phyloP scores from a whole-genome alignment of 192 early-diverging fungal genomes.

The Coemansia guatemalensis region DNA sequence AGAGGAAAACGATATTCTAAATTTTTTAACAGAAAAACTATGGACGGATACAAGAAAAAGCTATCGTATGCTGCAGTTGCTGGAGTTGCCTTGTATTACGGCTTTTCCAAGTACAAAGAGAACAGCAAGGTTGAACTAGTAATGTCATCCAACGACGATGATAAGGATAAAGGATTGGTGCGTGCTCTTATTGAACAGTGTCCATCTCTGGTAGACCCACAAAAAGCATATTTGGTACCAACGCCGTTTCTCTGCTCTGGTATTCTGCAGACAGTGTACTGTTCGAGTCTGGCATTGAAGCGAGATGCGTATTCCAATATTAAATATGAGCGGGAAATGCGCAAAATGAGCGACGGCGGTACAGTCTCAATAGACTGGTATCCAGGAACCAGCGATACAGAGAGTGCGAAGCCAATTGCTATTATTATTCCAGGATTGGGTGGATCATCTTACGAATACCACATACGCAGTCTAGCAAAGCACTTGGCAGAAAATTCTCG shows the following conservation, averaged over 20 bases:
- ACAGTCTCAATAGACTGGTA: slow-evolving; percentile 86
- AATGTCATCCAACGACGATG: not conserved
- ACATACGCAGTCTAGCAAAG: slow-evolving; percentile 72
- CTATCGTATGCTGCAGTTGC: slow-evolving; percentile 1
- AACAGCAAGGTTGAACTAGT: slow-evolving; percentile 12
- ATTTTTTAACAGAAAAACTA: too few species aligned
- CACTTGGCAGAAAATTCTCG: slow-evolving; percentile 39
- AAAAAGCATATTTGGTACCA: slow-evolving; percentile 58
- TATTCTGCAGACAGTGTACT: slow-evolving; percentile 71
- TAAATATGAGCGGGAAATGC: slow-evolving; percentile 45
- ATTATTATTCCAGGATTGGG: slow-evolving; percentile 86
- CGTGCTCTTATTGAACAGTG: slow-evolving; percentile 35
- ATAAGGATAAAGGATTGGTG: not conserved
- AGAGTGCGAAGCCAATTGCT: slow-evolving; percentile 56
- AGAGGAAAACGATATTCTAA: too few species aligned
- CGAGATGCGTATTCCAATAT: slow-evolving; percentile 24
- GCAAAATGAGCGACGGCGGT: slow-evolving; percentile 75
- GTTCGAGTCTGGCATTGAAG: slow-evolving; percentile 34
- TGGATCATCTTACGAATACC: slow-evolving; percentile 90
- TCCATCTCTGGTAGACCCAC: slow-evolving; percentile 52
- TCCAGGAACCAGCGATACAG: slow-evolving; percentile 53
- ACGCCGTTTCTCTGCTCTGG: slow-evolving; percentile 74
- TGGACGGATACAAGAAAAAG: not conserved
- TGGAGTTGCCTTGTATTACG: slow-evolving; percentile 8
- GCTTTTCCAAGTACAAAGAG: not conserved